Evolutionary conservation across 768 basidiomycete genomes (phyloP), one percentile per base, ranked within the genome.

Genomic region (Galerina marginata): DNA sequence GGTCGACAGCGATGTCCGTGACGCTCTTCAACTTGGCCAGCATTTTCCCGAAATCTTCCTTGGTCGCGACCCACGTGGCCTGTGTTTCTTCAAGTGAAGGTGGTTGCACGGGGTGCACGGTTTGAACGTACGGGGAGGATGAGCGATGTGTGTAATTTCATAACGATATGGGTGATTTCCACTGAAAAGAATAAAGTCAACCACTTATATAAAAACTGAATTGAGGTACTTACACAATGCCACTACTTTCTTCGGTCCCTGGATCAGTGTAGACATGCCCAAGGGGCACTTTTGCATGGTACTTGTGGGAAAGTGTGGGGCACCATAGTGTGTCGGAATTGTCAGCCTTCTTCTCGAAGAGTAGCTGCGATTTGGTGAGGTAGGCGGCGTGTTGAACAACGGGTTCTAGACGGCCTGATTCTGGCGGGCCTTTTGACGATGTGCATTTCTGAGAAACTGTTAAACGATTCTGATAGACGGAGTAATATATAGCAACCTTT

Each of bases 1-100:
- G 78, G 75, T 99, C 97, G 25, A 99, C 83, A 0, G 97, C 96
- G 54, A 99, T 87, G 72, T 96, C 95, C 25, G 75, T 75, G n/a
- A 81, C 83, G 6, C 72, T 69, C 26, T 83, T 83, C n/a, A 99
- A 81, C 58, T 84, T 81, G 11, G 81, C 81, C 4, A 96, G 78
- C 85, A 97, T 88, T 36, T 68, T 70, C 11, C 82, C 73, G 44
- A 97, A 80, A 5, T 79, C 77, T 15, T 78, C 75, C 0, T 78
- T 68, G 9, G 86, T 89, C 6, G 86, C 82, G 2, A 98, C 82
- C 81, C 87, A 95, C 15, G 81, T 84, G 65, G 91, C 87, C 12
- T 89, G 83, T 0, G 86, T 87, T 10, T 83, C 77, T 9, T 87
- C 86, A 52, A 96, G 87, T 1, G 88, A 69, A 48, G 75, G 65